Evolutionary conservation across 2,329 filamentous ascomycete genomes (phyloP).

Genomic region (Penicillium thymicola): DNA sequence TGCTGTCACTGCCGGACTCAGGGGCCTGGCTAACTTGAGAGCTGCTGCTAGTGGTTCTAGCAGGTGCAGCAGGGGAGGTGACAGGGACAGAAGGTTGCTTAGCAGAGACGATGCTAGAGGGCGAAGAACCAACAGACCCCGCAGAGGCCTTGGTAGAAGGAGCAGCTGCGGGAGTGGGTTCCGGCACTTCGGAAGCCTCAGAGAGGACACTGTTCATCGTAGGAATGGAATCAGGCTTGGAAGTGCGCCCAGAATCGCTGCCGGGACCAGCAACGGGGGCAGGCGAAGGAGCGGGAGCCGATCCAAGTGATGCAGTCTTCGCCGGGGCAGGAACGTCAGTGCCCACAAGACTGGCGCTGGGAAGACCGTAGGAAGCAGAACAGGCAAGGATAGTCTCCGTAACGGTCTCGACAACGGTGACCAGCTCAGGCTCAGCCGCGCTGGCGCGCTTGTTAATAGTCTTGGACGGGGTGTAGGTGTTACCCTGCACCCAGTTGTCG

Average conservation of each 20-base stretch:
- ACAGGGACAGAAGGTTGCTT: conserved; percentile 3
- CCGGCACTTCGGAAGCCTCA: conserved; percentile 1
- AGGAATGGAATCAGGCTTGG: background rate
- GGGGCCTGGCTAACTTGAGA: conserved; percentile 6
- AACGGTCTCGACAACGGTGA: conserved; percentile 27
- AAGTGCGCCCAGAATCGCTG: conserved; percentile 1
- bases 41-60: conserved; percentile 6
- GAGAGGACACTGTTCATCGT: conserved; percentile 12
- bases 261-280: background rate
- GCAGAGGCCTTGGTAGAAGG: conserved; percentile 9
- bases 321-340: conserved; percentile 4
- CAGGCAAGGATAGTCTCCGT: conserved; percentile 27
- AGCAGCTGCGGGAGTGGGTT: conserved; percentile 5
- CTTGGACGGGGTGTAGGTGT: conserved; percentile 55
- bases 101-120: background rate
- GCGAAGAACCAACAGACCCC: background rate
- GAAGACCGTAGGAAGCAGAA: conserved; percentile 6
- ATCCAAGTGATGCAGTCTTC: background rate
- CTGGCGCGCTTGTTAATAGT: conserved; percentile 27
- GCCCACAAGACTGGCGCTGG: conserved; percentile 4
- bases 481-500: conserved; percentile 74
- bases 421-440: conserved; percentile 18
- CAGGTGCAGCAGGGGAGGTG: conserved; percentile 10
- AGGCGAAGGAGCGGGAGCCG: conserved; percentile 5
- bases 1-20: conserved; percentile 12